These are phyloP conservation scores for Ceratonia siliqua DNA, from an alignment of 306 rosid species.

Conservation along the genomic window DNA sequence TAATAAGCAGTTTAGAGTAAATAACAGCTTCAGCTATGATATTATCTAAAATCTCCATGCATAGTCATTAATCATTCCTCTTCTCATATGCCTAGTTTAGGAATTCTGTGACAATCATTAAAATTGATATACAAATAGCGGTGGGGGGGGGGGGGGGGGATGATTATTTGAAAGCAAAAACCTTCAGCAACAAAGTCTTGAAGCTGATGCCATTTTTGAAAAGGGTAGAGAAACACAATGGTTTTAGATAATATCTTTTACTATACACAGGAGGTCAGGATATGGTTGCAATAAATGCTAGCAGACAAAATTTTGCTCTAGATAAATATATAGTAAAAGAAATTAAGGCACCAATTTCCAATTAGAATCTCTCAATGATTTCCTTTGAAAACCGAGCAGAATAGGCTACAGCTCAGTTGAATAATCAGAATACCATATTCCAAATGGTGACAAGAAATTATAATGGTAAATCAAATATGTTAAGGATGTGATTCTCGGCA, in stretches of 20 bases:
- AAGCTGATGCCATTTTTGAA: background rate
- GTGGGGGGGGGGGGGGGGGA: too few species aligned
- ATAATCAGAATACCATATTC: background rate
- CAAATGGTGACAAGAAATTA: background rate
- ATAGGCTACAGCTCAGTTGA: background rate
- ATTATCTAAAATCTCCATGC: background rate
- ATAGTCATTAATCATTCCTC: background rate
- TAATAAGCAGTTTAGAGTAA: slow-evolving; percentile 24
- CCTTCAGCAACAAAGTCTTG: background rate
- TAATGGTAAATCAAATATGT: background rate
- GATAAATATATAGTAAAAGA: background rate
- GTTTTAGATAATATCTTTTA: too few species aligned
- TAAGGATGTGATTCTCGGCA: background rate
- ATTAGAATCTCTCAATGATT: background rate
- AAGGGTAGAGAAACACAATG: background rate
- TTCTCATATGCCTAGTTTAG: background rate
- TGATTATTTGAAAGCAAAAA: background rate
- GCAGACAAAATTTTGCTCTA: background rate
- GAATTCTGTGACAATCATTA: background rate
- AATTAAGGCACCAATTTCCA: background rate
- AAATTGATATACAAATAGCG: background rate
- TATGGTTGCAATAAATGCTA: background rate
- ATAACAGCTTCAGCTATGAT: background rate
- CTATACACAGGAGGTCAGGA: background rate
- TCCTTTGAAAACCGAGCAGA: background rate